Evolutionary conservation across 305 asterid species (phyloP).

Genomic region (Fraxinus dipetala): DNA sequence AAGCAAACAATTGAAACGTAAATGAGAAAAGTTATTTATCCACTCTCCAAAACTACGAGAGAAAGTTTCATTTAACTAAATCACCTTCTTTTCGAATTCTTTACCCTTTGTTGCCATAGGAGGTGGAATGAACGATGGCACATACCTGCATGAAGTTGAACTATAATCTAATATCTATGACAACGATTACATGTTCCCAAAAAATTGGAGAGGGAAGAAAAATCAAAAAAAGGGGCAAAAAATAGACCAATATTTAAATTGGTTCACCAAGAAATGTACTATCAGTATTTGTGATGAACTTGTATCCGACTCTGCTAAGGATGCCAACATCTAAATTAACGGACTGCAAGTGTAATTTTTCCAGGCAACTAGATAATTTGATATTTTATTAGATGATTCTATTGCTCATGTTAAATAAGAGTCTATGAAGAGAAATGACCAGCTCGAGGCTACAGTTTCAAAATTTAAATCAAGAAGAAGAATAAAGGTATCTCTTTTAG

Average conservation of each 20-base stretch:
- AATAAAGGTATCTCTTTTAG: neutral
- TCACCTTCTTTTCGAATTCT: constrained; percentile 82
- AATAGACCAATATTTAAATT: neutral
- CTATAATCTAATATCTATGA: constrained; percentile 51
- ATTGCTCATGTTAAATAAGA: neutral
- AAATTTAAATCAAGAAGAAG: neutral
- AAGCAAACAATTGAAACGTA: constrained; percentile 16
- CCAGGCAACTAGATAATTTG: neutral
- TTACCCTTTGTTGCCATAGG: constrained; percentile 82
- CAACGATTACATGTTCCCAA: constrained; percentile 29
- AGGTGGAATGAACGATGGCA: constrained; percentile 94
- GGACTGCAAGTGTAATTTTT: neutral
- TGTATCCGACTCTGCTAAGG: neutral
- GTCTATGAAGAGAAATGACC: neutral
- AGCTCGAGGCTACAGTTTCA: neutral
- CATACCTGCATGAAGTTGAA: constrained; percentile 81
- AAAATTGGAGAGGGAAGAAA: neutral
- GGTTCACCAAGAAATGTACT: neutral
- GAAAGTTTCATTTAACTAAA: constrained; percentile 21
- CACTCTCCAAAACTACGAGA: neutral
- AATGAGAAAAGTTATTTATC: constrained; percentile 16
- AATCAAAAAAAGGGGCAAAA: neutral
- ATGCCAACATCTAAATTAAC: neutral
- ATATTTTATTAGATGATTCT: neutral
- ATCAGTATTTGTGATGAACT: neutral